Evolutionary conservation across 306 rosid species (phyloP).

Genomic region (Cucumis cinereus): DNA sequence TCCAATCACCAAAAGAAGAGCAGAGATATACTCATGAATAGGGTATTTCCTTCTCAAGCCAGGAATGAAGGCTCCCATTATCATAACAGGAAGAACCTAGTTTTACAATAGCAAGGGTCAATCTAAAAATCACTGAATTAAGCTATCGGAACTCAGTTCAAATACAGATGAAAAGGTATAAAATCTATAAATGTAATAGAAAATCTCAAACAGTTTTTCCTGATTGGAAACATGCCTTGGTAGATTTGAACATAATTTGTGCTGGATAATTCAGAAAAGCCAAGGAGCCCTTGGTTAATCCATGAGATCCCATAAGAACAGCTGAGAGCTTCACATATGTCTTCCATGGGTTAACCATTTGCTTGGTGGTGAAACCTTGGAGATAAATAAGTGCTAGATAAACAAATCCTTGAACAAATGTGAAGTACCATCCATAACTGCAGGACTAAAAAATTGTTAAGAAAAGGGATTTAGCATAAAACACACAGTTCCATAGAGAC

Average conservation of each 20-base stretch:
- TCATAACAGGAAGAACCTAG: constrained; percentile 56
- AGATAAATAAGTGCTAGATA: constrained; percentile 30
- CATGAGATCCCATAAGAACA: constrained; percentile 61
- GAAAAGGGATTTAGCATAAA: not conserved
- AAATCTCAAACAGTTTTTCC: not conserved
- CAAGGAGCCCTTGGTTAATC: constrained; percentile 51
- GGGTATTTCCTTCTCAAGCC: constrained; percentile 57
- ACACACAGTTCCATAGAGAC: not conserved
- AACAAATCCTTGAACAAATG: constrained; percentile 59
- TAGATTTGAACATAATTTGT: constrained; percentile 63
- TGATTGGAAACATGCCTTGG: constrained; percentile 22
- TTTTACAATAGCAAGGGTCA: not conserved
- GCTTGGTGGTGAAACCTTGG: constrained; percentile 48
- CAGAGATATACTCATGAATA: constrained; percentile 41
- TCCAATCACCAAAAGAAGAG: constrained; percentile 39
- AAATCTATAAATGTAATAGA: not conserved
- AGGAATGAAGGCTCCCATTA: constrained; percentile 54
- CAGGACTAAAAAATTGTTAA: not conserved
- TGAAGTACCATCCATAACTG: constrained; percentile 66
- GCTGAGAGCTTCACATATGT: constrained; percentile 52
- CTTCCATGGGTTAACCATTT: constrained; percentile 53
- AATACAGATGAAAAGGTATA: not conserved
- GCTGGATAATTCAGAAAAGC: constrained; percentile 60
- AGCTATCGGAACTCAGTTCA: not conserved
- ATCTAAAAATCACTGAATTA: not conserved